phyloP scores from a whole-genome alignment of 345 rosid genomes.

The Populus tremula region DNA sequence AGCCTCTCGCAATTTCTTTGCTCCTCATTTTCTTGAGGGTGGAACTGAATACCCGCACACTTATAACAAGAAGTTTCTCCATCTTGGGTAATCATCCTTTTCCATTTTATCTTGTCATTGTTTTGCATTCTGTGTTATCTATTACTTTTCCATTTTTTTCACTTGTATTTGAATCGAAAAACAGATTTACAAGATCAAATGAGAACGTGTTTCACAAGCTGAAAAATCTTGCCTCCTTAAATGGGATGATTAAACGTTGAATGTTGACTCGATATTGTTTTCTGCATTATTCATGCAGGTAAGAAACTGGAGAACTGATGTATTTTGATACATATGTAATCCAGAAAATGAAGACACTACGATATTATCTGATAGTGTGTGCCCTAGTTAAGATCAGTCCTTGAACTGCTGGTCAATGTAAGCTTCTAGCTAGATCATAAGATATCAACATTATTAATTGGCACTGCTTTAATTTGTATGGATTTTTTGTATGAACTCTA shows the following conservation, averaged over 20 bases:
- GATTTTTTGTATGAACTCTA: not conserved
- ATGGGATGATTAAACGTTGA: not conserved
- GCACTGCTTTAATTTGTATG: not conserved
- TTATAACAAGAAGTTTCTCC: slow-evolving; percentile 67
- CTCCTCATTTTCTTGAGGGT: slow-evolving; percentile 47
- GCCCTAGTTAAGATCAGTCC: not conserved
- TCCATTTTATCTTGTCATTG: not conserved
- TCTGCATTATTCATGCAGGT: slow-evolving; percentile 18
- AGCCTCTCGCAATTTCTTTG: slow-evolving; percentile 85
- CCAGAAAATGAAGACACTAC: not conserved
- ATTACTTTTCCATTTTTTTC: not conserved
- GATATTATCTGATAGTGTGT: not conserved
- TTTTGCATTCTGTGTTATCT: not conserved
- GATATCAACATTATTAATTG: not conserved
- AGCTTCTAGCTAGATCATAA: not conserved
- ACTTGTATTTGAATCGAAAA: not conserved
- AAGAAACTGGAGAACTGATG: not conserved
- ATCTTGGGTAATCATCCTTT: slow-evolving; percentile 56
- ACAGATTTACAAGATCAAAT: no score
- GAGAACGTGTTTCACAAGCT: not conserved
- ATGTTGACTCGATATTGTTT: not conserved
- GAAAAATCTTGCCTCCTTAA: not conserved
- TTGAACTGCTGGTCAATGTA: not conserved
- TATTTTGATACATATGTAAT: not conserved
- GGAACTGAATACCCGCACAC: slow-evolving; percentile 50